Base-by-base conservation (phyloP, 1,284 basidiomycete genomes). In the Leccinum subrobustum region DNA sequence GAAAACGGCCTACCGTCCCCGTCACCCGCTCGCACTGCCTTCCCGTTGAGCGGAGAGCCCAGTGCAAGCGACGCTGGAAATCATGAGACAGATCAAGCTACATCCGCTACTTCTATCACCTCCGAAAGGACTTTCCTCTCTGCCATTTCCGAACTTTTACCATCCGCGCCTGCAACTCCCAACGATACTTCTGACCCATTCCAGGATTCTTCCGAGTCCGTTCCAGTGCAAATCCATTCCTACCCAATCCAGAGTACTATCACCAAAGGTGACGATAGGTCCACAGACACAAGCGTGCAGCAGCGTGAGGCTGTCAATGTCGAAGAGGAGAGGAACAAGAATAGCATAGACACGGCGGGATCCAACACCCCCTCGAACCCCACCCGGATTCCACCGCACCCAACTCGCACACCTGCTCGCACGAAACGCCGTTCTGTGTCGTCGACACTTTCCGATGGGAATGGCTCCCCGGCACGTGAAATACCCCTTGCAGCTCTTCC, bases 401-500 rank as follows among this genome's bases (percentile, higher is more conserved):
- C 87, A 52, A 83, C 88, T 14, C 91, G 95, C 14, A 99, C 96
- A 0, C 96, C 96, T 0, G 93, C 91, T 3, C 85, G 96, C 7
- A 98, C 96, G 2, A 98, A 98, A 74, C 88, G 96, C 3, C 89
- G 95, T 18, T 97, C 95, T 1, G 86, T 97, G 11, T 95, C 94
- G 0, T 96, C 93, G 3, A 88, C 87, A 3, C 77, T 89, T 31
- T 89, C 88, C 20, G 85, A 87, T 55, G 79, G 81, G 7, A 78
- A 81, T 12, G 78, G 76, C 6, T 83, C 84, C 0, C 81, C 83
- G 0, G 75, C 76, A 1, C 72, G 75, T 12, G 85, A 87, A 31
- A 85, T 80, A 61, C 68, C 78, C 1, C 68, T 76, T 9, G 70
- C 76, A 7, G 75, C 77, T 5, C 79, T 79, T 47, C 70, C 74